phyloP scores from a whole-genome alignment of 257 asterid species.

The Schizonepeta tenuifolia region DNA sequence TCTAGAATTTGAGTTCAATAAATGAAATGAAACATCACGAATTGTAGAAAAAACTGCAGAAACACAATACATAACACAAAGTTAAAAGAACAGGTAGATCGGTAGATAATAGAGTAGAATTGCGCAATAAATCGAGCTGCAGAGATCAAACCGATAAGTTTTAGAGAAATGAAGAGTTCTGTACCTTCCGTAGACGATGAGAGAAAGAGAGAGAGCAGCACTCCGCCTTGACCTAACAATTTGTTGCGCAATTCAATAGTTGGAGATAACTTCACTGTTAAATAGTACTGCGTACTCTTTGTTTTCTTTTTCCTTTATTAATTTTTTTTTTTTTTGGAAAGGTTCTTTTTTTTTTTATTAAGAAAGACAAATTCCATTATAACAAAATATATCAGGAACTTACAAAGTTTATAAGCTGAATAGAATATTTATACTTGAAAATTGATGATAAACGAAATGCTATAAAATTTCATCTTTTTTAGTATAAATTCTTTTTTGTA shows the following conservation, averaged over 20 bases:
- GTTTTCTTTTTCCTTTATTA: not conserved
- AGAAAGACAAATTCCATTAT: too few relatives aligned
- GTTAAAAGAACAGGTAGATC: slow-evolving; percentile 12
- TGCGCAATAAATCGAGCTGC: not conserved
- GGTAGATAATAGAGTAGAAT: not conserved
- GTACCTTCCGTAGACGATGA: slow-evolving; percentile 25
- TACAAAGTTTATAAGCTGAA: too few relatives aligned
- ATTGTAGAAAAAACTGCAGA: not conserved
- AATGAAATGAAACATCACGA: not conserved
- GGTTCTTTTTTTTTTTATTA: too few relatives aligned
- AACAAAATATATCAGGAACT: not conserved
- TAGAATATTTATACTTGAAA: not conserved
- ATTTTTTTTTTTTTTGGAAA: too few relatives aligned
- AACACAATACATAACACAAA: not conserved
- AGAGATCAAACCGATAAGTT: not conserved
- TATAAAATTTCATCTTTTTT: too few relatives aligned
- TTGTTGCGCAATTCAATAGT: not conserved
- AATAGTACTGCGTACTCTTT: not conserved
- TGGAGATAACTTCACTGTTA: not conserved
- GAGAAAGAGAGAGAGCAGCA: not conserved
- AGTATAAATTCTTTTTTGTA: too few relatives aligned
- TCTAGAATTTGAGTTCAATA: slow-evolving; percentile 15
- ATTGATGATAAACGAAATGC: not conserved
- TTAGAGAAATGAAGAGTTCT: not conserved
- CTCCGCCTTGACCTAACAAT: slow-evolving; percentile 22